Conservation (phyloP, 371 early-diverging fungal species). For the Apophysomyces trapeziformis region DNA sequence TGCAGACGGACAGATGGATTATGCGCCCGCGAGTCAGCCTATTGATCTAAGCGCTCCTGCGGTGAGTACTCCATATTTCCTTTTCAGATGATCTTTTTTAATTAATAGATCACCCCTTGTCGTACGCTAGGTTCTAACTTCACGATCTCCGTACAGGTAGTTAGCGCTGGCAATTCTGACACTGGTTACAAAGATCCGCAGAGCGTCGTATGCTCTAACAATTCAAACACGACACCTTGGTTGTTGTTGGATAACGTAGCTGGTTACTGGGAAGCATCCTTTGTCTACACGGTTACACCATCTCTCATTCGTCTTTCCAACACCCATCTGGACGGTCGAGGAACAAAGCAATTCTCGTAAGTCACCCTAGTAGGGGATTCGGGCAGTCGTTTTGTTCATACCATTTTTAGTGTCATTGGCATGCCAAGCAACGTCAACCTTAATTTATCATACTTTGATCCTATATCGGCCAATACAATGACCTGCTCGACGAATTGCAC, state of each 20-base stretch:
- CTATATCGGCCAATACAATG: slow-evolving; percentile 36
- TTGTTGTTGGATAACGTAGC: slow-evolving; percentile 63
- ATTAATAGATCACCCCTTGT: slow-evolving; percentile 9
- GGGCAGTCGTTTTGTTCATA: neutral
- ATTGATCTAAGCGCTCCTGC: slow-evolving; percentile 35
- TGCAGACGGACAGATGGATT: slow-evolving; percentile 39
- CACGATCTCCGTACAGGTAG: slow-evolving; percentile 12
- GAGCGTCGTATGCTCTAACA: slow-evolving; percentile 53
- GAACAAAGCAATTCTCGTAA: slow-evolving; percentile 70
- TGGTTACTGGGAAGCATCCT: slow-evolving; percentile 69
- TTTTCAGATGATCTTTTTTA: slow-evolving; percentile 15
- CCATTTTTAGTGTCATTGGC: slow-evolving; percentile 38
- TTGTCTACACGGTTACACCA: slow-evolving; percentile 64
- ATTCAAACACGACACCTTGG: slow-evolving; percentile 55
- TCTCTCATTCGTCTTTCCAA: slow-evolving; percentile 73
- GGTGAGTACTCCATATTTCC: slow-evolving; percentile 27
- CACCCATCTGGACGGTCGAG: slow-evolving; percentile 58
- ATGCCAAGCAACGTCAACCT: slow-evolving; percentile 48
- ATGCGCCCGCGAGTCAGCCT: slow-evolving; percentile 50
- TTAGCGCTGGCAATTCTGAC: slow-evolving; percentile 24
- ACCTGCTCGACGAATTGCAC: slow-evolving; percentile 68
- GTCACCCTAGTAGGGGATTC: slow-evolving; percentile 12
- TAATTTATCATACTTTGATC: slow-evolving; percentile 70
- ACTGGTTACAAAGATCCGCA: slow-evolving; percentile 47
- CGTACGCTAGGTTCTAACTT: slow-evolving; percentile 10